These are phyloP conservation scores for Trifolium pratense DNA, from an alignment of 306 rosid genomes.

Conservation along the genomic window DNA sequence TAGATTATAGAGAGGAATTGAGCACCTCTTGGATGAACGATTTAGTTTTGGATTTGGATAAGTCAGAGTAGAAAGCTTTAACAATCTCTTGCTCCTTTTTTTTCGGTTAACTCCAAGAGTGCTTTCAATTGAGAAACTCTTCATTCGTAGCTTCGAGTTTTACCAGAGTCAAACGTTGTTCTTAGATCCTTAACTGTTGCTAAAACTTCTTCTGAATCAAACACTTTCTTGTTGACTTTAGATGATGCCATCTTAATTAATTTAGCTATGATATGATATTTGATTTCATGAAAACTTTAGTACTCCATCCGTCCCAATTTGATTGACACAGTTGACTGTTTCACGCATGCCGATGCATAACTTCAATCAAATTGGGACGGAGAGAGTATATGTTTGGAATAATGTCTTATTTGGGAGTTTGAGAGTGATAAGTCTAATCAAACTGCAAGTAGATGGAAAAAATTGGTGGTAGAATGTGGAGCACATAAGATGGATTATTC, in stretches of 20 bases:
- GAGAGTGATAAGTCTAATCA: too few relatives aligned
- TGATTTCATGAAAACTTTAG: too few relatives aligned
- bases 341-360: too few relatives aligned
- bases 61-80: constrained; percentile 57
- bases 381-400: too few relatives aligned
- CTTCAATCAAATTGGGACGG: too few relatives aligned
- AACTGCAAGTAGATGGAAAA: too few relatives aligned
- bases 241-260: constrained; percentile 29
- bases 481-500: too few relatives aligned
- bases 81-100: constrained; percentile 51
- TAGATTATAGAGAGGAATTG: not conserved
- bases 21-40: constrained; percentile 49
- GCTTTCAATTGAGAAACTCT: constrained; percentile 59
- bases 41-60: constrained; percentile 52
- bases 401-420: too few relatives aligned
- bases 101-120: constrained; percentile 34
- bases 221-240: constrained; percentile 17
- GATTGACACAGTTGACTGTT: too few relatives aligned
- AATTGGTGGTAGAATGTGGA: too few relatives aligned
- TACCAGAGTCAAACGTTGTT: constrained; percentile 46
- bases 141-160: constrained; percentile 63
- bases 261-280: too few relatives aligned
- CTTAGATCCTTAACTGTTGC: constrained; percentile 48
- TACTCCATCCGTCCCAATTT: too few relatives aligned
- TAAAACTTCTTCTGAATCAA: constrained; percentile 51